These are phyloP conservation scores for Crithidia acanthocephali DNA, from an alignment of 208 protist species.

Conservation along the genomic window DNA sequence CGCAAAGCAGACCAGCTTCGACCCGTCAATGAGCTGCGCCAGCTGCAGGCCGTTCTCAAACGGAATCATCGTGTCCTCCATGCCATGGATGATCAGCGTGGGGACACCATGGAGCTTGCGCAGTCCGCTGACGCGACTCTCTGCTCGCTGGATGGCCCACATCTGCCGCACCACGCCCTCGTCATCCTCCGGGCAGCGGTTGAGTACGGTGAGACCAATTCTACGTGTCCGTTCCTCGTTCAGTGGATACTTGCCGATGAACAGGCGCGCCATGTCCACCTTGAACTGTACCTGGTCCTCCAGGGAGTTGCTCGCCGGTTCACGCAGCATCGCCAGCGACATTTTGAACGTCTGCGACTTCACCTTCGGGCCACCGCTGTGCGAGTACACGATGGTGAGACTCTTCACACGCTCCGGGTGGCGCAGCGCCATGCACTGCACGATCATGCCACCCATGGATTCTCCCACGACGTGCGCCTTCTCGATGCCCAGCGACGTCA, in stretches of 20 bases:
- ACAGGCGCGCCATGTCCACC: conserved; percentile 27
- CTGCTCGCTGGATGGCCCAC: conserved; percentile 52
- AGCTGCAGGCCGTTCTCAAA: conserved; percentile 60
- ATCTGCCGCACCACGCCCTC: conserved; percentile 56
- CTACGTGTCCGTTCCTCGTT: conserved; percentile 23
- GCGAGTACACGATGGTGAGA: conserved; percentile 57
- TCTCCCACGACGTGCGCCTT: conserved; percentile 62
- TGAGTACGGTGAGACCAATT: conserved; percentile 1
- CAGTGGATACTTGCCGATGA: conserved; percentile 42
- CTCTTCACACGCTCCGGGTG: conserved; percentile 50
- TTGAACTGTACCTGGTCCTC: conserved; percentile 57
- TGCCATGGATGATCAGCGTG: conserved; percentile 63
- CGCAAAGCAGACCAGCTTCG: conserved; percentile 51
- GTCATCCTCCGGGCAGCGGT: conserved; percentile 42
- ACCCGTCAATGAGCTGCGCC: conserved; percentile 36
- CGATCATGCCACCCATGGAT: conserved; percentile 86
- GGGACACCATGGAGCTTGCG: conserved; percentile 20
- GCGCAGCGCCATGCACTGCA: conserved; percentile 65
- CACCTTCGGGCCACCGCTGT: conserved; percentile 48
- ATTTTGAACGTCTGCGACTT: conserved; percentile 40
- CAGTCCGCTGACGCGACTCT: conserved; percentile 49
- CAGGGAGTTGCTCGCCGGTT: conserved; percentile 33
- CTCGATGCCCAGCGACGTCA: conserved; percentile 53
- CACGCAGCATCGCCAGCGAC: conserved; percentile 44
- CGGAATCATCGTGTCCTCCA: conserved; percentile 57